Base-by-base conservation (phyloP, 176 grass and related monocot species). In the Oryza coarctata region DNA sequence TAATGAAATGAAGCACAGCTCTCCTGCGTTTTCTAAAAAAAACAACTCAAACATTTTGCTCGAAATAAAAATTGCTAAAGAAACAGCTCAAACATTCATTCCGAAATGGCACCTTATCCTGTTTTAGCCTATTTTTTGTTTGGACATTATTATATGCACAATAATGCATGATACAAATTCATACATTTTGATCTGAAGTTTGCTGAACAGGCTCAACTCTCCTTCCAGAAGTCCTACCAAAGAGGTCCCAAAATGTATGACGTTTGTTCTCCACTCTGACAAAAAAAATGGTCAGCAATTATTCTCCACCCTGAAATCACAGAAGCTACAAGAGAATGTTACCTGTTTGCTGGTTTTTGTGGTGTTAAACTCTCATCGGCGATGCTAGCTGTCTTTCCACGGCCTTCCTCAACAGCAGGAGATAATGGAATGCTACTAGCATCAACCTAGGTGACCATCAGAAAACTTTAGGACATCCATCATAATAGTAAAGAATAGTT, bases 101-200 rank as follows among this genome's bases (percentile, higher is more conserved):
- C 12, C 3, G 30, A 82, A 20, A 72, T n/a, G n/a, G 28, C 8
- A 65, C 3, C 14, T 65, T 17, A 12, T 44, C 6, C 22, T 33
- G 38, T 3, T 23, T 65, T 17, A 12, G 32, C 6, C 22, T 33
- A 28, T 3, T 23, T 47, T 47, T 31, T 45, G 17, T n/a, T 39
- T 3, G 28, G 12, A 27, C 20, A 44, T 67, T 80, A n/a, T 57
- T 73, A 57, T 41, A 73, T 29, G 40, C 58, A 74, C 14, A 57
- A 27, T 58, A 35, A 76, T 2, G 61, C 28, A 76, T n/a, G 55
- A 17, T 76, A 87, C 45, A 83, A 12, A 83, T 73, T 9, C 88
- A 78, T 97, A 97, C 94, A 89, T 88, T 83, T 85, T 81, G 80
- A 76, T 84, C 76, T 81, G 72, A 33, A 74, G 68, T 67, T 79